phyloP scores from a whole-genome alignment of 2,329 filamentous ascomycete genomes.

The Hypoxylon sp. region DNA sequence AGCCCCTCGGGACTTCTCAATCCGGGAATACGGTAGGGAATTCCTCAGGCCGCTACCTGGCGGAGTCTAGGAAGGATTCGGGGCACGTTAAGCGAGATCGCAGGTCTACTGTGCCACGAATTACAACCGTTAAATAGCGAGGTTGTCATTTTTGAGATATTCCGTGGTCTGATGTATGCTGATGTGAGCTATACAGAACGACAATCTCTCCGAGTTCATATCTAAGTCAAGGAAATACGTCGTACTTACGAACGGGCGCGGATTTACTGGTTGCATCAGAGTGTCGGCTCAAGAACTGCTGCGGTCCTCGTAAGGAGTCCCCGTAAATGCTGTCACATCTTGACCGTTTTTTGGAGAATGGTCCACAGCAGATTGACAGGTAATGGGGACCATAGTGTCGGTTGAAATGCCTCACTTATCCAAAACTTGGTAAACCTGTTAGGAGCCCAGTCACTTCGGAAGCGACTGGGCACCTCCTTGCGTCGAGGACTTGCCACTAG shows the following conservation, averaged over 20 bases:
- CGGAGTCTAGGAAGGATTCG: constrained; percentile 1
- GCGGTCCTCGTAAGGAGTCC: not conserved
- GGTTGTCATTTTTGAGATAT: constrained; percentile 11
- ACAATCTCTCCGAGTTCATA: not conserved
- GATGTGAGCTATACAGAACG: constrained; percentile 10
- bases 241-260: constrained; percentile 17
- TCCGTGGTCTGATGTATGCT: constrained; percentile 17
- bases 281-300: not conserved
- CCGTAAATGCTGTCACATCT: not conserved
- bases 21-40: not conserved
- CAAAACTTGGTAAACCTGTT: not conserved
- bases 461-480: constrained; percentile 7
- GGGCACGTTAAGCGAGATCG: not conserved
- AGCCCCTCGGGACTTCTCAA: not conserved
- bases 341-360: not conserved
- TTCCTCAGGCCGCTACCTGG: not conserved
- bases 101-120: constrained; percentile 1
- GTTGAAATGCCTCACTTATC: not conserved
- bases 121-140: not conserved
- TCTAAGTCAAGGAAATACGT: not conserved
- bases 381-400: not conserved
- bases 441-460: constrained; percentile 1
- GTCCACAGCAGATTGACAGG: not conserved
- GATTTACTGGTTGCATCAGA: constrained; percentile 7
- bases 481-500: not conserved